Conservation (phyloP, 1,284 basidiomycete genomes). For the Naganishia albida region DNA sequence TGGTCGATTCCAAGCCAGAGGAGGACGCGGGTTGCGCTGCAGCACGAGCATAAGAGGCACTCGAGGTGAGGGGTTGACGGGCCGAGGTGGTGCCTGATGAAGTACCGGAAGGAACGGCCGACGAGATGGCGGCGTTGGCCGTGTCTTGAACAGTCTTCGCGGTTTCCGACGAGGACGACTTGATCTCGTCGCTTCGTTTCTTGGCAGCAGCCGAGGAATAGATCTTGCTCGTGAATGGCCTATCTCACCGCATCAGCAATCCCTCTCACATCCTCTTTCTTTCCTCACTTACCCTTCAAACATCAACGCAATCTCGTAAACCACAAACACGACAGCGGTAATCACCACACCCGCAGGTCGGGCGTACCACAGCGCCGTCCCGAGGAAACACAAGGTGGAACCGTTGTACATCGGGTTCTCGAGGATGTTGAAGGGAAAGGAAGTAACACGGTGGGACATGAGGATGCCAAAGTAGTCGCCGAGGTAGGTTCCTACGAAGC, state of each 20-base stretch:
- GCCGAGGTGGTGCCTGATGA: constrained; percentile 13
- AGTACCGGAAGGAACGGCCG: constrained; percentile 11
- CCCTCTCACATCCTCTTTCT: background rate
- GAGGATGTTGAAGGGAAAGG: constrained; percentile 94
- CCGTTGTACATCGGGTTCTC: constrained; percentile 96
- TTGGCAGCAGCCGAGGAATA: constrained; percentile 40
- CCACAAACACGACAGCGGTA: constrained; percentile 73
- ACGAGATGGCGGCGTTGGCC: constrained; percentile 18
- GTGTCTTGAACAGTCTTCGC: constrained; percentile 17
- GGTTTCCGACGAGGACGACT: constrained; percentile 29
- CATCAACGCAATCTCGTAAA: constrained; percentile 77
- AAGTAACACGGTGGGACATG: constrained; percentile 73
- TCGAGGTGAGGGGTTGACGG: constrained; percentile 28
- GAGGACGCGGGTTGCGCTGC: constrained; percentile 31
- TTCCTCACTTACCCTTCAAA: constrained; percentile 73
- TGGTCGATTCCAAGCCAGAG: constrained; percentile 34
- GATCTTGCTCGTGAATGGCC: constrained; percentile 56
- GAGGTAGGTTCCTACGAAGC: constrained; percentile 70
- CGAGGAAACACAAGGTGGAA: constrained; percentile 81
- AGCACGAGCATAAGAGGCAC: constrained; percentile 37
- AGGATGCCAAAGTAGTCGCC: constrained; percentile 99
- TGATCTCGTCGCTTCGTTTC: constrained; percentile 37
- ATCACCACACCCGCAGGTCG: constrained; percentile 75
- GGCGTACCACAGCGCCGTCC: constrained; percentile 81
- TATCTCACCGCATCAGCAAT: background rate